phyloP scores from a whole-genome alignment of 345 rosid species.

The Camelina laxa region DNA sequence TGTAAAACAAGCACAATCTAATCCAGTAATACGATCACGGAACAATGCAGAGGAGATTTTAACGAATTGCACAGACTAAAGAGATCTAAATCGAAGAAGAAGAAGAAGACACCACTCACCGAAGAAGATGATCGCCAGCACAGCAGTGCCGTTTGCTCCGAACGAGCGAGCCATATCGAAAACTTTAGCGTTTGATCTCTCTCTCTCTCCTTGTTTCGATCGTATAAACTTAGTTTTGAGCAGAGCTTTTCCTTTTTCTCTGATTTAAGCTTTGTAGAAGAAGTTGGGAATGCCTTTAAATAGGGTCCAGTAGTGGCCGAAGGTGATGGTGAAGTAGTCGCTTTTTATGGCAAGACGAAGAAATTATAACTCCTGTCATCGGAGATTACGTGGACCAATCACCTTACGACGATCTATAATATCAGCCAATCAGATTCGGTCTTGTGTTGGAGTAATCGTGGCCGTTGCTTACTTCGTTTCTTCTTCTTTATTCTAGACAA shows the following conservation, averaged over 20 bases:
- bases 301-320: constrained; percentile 10
- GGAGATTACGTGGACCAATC: constrained; percentile 41
- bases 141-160: constrained; percentile 36
- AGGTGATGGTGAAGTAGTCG: constrained; percentile 33
- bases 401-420: background rate
- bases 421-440: constrained; percentile 28
- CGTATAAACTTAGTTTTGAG: background rate
- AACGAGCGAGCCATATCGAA: constrained; percentile 42
- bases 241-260: background rate
- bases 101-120: constrained; percentile 30
- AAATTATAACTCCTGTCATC: constrained; percentile 27
- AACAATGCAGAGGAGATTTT: background rate
- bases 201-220: background rate
- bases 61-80: background rate
- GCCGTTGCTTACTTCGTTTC: constrained; percentile 29
- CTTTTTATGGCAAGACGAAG: constrained; percentile 19
- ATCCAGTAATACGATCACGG: background rate
- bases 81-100: constrained; percentile 1
- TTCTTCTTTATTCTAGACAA: constrained; percentile 18
- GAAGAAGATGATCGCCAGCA: constrained; percentile 35
- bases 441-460: constrained; percentile 38
- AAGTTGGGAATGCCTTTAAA: constrained; percentile 17
- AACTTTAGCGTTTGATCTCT: background rate
- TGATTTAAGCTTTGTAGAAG: background rate
- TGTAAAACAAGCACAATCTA: background rate